Base-by-base conservation (phyloP, 2,329 filamentous ascomycete species). In the Furcasterigmium furcatum region DNA sequence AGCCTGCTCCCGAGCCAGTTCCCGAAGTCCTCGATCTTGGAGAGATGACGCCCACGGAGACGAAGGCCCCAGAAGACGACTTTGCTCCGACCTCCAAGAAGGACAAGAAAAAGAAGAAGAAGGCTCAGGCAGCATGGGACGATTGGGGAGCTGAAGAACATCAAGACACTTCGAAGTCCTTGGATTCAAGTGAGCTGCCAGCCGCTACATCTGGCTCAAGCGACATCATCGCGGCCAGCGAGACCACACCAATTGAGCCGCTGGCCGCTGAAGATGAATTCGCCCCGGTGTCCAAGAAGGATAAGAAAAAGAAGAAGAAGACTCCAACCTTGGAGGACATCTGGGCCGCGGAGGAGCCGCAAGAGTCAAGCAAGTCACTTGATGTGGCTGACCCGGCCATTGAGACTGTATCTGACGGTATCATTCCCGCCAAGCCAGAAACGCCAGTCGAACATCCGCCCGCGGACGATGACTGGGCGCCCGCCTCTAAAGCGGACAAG, bases 401-500 rank as follows among this genome's bases (percentile, higher is more conserved):
- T 21, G 35, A 18, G 14, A 38, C 35, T 21, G 9, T 9, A 8
- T 18, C 20, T 38, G 35, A 20, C 13, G 35, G 4, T 19, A 12
- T 9, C 3, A 14, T 18, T 18, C 18, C 16, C 6, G 16, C 16
- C 13, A 12, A 19, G 16, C n/a, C 13, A 20, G 14, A 18, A 18
- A 14, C 16, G 35, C 35, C 16, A 5, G 35, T 18, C 10, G 35
- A 38, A 10, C 5, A 8, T n/a, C n/a, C n/a, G n/a, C n/a, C n/a
- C n/a, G n/a, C n/a, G n/a, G n/a, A n/a, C n/a, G n/a, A n/a, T n/a
- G n/a, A n/a, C n/a, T n/a, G n/a, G 51, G 19, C 25, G 38, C 9
- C 46, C 16, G 45, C 52, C 12, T 42, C 49, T 14, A 59, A 63
- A 56, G 61, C 60, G 43, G 53, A 52, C 41, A 64, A 64, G 52